Conservation (phyloP, 164 flowering plant species). For the Akebia trifoliata region DNA sequence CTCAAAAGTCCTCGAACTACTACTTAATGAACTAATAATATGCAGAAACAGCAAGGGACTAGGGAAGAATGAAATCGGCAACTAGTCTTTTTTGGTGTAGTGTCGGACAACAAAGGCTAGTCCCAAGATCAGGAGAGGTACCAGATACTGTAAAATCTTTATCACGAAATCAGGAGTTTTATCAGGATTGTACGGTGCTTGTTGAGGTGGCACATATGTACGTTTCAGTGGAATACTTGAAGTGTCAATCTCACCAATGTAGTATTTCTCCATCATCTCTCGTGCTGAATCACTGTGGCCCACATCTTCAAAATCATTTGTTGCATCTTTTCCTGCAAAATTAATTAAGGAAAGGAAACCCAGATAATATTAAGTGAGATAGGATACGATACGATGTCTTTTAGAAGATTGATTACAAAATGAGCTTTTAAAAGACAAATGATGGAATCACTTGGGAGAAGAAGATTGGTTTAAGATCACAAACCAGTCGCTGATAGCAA, state of each 20-base stretch:
- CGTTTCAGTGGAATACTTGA: conserved; percentile 58
- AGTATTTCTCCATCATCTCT: conserved; percentile 71
- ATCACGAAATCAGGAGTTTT: conserved; percentile 58
- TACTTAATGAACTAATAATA: background rate
- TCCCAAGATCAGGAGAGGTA: conserved; percentile 77
- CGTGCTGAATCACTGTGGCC: conserved; percentile 85
- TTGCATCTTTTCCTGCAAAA: conserved; percentile 84
- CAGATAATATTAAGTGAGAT: too few relatives aligned
- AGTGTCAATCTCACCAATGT: conserved; percentile 69
- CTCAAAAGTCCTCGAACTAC: background rate
- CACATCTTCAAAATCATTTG: conserved; percentile 84
- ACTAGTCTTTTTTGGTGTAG: conserved; percentile 64
- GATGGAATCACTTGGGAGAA: too few relatives aligned
- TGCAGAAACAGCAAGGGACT: background rate
- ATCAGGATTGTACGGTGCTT: conserved; percentile 40
- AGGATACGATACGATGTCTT: too few relatives aligned
- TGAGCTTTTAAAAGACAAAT: too few relatives aligned
- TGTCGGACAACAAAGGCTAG: conserved; percentile 68
- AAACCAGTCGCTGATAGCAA: conserved; percentile 78
- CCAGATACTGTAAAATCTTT: conserved; percentile 75
- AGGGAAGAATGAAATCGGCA: background rate
- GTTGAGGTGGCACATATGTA: conserved; percentile 35
- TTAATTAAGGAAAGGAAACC: background rate
- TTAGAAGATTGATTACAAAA: too few relatives aligned
- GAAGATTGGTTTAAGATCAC: too few relatives aligned